Base-by-base conservation (phyloP, 768 basidiomycete genomes). In the Baorangia bicolor region DNA sequence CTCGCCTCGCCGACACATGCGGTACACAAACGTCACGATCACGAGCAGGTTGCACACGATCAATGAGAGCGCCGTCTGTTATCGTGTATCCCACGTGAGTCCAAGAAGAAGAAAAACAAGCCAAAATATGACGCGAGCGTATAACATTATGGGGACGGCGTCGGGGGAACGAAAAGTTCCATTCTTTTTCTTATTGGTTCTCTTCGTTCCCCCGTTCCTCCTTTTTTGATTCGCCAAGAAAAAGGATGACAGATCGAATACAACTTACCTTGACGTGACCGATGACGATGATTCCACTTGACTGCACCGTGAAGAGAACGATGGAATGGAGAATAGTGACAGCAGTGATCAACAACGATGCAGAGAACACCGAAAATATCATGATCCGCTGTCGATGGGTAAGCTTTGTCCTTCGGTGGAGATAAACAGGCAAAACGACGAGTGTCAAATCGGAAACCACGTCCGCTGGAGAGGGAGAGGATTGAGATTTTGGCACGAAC, bases 11-110 rank as follows among this genome's bases (percentile, higher is more conserved):
- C 18, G 25, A 28, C n/a, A 61, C 4, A 62, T n/a, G 18, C 58
- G 66, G 40, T 65, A 61, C 8, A 61, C 13, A 9, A 64, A 68
- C 14, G 61, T 30, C 20, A 66, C 61, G 28, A 70, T 57, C 39
- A 70, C 70, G 31, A 69, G 58, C 13, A 61, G 52, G 23, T 68
- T 65, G 56, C 68, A 70, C 8, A 70, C 53, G 37, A 70, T 50
- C 23, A 66, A 38, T 9, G 65, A 57, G 16, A 66, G 49, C 8
- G 70, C 64, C 4, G 60, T 23, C 68, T 68, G 34, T 56, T 38
- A 13, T 6, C 14, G 16, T 2, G 13, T 47, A 50, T 30, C 4
- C 13, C 21, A 38, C 14, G 31, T 47, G 33, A 55, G 51, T 35
- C 10, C 21, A 12, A 11, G 16, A n/a, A 27, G 5, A 20, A 7